Evolutionary conservation across 441 rosid species (phyloP).

Genomic region (Pelargonium fulgidum): DNA sequence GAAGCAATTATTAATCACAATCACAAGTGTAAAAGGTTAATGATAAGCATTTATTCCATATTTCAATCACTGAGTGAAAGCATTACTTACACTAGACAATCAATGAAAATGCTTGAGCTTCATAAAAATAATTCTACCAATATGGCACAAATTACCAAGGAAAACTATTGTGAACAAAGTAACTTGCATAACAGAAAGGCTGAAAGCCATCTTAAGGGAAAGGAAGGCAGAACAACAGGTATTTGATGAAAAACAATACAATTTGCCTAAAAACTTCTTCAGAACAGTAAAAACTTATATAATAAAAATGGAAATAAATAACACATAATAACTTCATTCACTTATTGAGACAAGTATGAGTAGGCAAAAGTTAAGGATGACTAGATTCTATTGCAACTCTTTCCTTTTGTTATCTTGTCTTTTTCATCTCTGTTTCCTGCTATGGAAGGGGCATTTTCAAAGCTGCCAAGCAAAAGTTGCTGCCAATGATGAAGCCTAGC

Average conservation of each 20-base stretch:
- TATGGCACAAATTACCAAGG: not conserved
- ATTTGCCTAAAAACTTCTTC: not conserved
- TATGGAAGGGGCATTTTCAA: not conserved
- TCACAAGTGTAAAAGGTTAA: not conserved
- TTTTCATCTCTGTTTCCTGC: not conserved
- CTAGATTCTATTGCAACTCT: not conserved
- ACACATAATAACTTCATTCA: not conserved
- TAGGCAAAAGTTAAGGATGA: not conserved
- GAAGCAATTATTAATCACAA: not conserved
- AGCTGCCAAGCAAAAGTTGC: not conserved
- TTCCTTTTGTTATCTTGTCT: not conserved
- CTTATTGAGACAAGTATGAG: not conserved
- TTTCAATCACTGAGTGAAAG: not conserved
- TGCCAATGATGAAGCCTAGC: not conserved
- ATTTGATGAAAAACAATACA: slow-evolving; percentile 2
- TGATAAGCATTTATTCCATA: not conserved
- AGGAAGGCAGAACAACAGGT: not conserved
- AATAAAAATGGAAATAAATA: not conserved
- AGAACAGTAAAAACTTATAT: not conserved
- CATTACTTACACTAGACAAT: not conserved
- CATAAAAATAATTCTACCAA: not conserved
- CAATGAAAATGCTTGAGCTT: not conserved
- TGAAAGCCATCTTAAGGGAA: not conserved
- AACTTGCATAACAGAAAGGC: not conserved
- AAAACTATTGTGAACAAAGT: not conserved